Percentiles rank a stretch among this genome's conserved stretches.
Conservation (phyloP, 2,329 filamentous ascomycete species). For the Aspergillus texensis region DNA sequence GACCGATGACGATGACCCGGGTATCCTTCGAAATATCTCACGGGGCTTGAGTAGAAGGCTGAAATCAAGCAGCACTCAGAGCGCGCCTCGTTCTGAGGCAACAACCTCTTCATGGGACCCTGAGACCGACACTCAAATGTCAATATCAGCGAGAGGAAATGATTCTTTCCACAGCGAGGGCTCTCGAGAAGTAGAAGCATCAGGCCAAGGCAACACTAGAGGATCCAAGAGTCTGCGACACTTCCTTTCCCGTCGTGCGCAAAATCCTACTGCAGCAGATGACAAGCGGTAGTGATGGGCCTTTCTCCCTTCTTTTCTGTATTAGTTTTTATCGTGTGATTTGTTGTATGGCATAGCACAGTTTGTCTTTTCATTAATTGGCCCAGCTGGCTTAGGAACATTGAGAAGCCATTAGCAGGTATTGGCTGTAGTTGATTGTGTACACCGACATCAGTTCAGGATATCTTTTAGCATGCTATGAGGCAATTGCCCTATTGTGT, state of each 20-base stretch:
- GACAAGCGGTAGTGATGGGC: constrained; percentile 6
- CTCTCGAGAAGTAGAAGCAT: constrained; percentile 8
- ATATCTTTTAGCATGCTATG: background rate
- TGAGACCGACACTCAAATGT: constrained; percentile 2
- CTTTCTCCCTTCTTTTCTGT: background rate
- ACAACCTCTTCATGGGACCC: constrained; percentile 23
- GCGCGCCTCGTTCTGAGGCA: constrained; percentile 27
- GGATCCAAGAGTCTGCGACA: constrained; percentile 29
- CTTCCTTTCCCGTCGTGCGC: constrained; percentile 20
- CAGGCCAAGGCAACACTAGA: constrained; percentile 20
- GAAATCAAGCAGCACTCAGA: constrained; percentile 33
- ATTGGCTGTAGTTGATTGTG: background rate
- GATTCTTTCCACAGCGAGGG: constrained; percentile 9
- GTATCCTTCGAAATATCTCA: constrained; percentile 44
- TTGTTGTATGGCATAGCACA: background rate
- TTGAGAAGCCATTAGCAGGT: background rate
- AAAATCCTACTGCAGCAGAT: constrained; percentile 7
- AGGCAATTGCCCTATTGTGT: background rate
- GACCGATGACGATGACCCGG: constrained; percentile 44
- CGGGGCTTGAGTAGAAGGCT: constrained; percentile 42
- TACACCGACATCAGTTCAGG: background rate
- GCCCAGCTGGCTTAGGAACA: background rate
- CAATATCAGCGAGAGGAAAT: background rate
- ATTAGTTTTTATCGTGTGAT: background rate
- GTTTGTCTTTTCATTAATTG: background rate